Evolutionary conservation across 495 filamentous ascomycete species (phyloP).

Genomic region (Podospora fimiseda): DNA sequence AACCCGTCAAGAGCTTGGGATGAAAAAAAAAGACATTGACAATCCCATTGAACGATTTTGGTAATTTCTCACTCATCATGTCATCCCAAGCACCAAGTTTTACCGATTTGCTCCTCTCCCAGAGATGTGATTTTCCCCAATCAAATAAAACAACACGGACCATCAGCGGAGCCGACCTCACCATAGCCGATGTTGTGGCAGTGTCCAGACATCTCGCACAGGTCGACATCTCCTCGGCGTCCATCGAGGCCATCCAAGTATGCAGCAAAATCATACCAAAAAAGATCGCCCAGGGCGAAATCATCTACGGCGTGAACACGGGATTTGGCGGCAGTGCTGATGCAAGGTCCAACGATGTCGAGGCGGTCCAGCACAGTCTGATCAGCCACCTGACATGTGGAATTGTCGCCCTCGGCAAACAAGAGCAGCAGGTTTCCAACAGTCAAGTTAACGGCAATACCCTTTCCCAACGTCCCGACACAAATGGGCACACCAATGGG

Average conservation of each 20-base stretch:
- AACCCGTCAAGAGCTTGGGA: no score
- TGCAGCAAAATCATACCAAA: conserved; percentile 20
- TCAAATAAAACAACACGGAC: conserved; percentile 2
- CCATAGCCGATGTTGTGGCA: conserved; percentile 21
- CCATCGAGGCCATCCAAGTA: background rate
- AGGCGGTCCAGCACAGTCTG: conserved; percentile 48
- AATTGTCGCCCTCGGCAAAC: conserved; percentile 36
- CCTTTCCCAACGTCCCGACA: background rate
- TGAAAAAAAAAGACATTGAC: no score
- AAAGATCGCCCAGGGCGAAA: conserved; percentile 12
- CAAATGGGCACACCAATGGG: conserved; percentile 12
- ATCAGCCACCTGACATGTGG: conserved; percentile 52
- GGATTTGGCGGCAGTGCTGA: conserved; percentile 67
- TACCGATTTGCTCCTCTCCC: conserved; percentile 2
- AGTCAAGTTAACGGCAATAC: conserved; percentile 1
- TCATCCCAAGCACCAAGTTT: conserved; percentile 2
- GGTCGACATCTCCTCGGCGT: background rate
- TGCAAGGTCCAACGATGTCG: conserved; percentile 42
- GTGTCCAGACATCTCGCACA: conserved; percentile 7
- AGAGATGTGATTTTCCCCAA: conserved; percentile 1
- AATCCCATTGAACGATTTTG: no score
- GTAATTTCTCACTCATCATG: background rate
- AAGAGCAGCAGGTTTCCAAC: conserved; percentile 2
- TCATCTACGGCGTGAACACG: conserved; percentile 54
- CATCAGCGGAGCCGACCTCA: conserved; percentile 12